phyloP scores from a whole-genome alignment of 2,329 filamentous ascomycete genomes.

The Ceratocystis variospora region DNA sequence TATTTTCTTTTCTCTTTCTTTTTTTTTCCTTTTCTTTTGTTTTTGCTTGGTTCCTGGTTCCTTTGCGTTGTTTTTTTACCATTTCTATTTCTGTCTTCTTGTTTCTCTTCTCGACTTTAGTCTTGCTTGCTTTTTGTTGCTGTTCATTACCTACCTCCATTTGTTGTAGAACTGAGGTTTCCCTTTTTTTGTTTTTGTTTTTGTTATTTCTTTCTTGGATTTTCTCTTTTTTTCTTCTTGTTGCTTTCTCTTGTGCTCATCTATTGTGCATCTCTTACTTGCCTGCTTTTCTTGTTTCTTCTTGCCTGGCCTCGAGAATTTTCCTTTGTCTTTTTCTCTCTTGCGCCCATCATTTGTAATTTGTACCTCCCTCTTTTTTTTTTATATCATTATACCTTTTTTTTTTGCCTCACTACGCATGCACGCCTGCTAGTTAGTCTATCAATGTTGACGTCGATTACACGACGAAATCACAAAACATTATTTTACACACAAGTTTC shows the following conservation, averaged over 20 bases:
- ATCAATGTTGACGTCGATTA: no score
- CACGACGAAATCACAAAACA: neutral
- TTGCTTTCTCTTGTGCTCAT: neutral
- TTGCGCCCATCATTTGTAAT: neutral
- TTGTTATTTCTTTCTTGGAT: neutral
- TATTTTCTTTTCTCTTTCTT: neutral
- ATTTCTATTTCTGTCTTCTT: neutral
- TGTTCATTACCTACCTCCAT: neutral
- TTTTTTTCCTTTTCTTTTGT: neutral
- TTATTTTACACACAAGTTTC: neutral
- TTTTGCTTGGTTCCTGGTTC: neutral
- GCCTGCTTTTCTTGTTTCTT: neutral
- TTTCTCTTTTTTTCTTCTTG: neutral
- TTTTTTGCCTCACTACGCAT: neutral
- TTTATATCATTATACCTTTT: neutral
- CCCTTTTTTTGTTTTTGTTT: neutral
- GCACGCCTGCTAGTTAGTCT: no score
- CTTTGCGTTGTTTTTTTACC: neutral
- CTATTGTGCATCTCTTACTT: neutral
- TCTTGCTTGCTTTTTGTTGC: neutral
- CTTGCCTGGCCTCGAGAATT: neutral
- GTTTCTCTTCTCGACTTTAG: neutral
- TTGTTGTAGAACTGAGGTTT: slow-evolving; percentile 8
- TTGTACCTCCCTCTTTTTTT: neutral
- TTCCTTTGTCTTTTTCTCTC: neutral